These are phyloP conservation scores for Kodamaea kaohsiungensis DNA, from an alignment of 805 yeast genomes.

Conservation along the genomic window DNA sequence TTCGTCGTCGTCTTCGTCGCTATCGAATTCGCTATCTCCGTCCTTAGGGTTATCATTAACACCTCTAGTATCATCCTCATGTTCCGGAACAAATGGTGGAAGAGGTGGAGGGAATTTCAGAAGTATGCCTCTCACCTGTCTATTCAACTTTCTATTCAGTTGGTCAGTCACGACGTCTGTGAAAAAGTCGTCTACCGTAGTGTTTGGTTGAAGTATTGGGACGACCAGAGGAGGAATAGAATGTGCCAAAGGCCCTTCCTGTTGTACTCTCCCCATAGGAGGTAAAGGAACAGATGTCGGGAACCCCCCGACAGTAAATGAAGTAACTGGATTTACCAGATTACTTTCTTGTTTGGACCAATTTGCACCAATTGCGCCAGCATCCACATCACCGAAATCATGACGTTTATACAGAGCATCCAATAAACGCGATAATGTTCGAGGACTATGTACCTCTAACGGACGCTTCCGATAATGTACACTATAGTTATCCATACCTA, in stretches of 20 bases:
- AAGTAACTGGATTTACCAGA: neutral
- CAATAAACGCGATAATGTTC: conserved; percentile 14
- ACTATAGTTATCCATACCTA: conserved; percentile 1
- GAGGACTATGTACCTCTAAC: conserved; percentile 17
- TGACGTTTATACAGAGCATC: conserved; percentile 7
- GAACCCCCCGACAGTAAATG: neutral
- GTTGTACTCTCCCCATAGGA: neutral
- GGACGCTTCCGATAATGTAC: conserved; percentile 11
- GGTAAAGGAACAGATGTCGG: conserved; percentile 15
- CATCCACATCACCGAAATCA: conserved; percentile 1
- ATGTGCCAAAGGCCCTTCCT: conserved; percentile 20
- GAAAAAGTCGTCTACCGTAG: conserved; percentile 33
- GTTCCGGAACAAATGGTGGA: conserved; percentile 28
- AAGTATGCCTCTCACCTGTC: conserved; percentile 26
- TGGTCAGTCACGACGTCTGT: conserved; percentile 27
- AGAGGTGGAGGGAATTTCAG: conserved; percentile 40
- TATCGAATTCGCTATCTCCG: conserved; percentile 1
- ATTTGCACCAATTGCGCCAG: conserved; percentile 6
- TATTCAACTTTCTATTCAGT: conserved; percentile 12
- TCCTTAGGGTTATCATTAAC: conserved; percentile 3
- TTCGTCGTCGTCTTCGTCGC: conserved; percentile 6
- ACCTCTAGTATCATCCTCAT: neutral
- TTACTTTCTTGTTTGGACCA: conserved; percentile 1
- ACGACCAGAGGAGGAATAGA: conserved; percentile 37
- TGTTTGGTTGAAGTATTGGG: conserved; percentile 39